phyloP scores from a whole-genome alignment of 2,329 filamentous ascomycete species.

The Nakataea oryzae region DNA sequence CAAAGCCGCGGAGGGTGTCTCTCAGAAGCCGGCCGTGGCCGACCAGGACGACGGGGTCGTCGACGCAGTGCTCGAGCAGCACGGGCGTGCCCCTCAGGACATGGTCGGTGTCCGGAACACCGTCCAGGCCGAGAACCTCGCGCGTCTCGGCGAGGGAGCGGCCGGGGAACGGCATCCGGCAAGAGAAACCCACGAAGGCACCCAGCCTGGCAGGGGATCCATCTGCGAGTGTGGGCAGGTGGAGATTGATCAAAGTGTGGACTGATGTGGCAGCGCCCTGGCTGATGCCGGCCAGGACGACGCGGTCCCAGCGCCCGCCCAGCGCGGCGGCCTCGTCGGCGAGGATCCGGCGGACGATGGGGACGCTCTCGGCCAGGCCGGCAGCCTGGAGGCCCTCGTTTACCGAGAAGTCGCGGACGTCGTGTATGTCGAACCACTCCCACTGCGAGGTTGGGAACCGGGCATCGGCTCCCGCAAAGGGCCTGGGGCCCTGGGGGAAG shows the following conservation, averaged over 20 bases:
- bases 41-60: constrained; percentile 29
- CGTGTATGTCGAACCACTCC: constrained; percentile 41
- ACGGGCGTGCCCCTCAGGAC: constrained; percentile 28
- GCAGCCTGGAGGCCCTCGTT: constrained; percentile 29
- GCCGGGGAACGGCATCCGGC: constrained; percentile 23
- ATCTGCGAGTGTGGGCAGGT: constrained; percentile 7
- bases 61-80: constrained; percentile 30
- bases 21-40: constrained; percentile 22
- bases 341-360: constrained; percentile 20
- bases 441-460: neutral
- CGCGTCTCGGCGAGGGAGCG: constrained; percentile 20
- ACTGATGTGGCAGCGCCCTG: constrained; percentile 30
- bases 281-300: constrained; percentile 35
- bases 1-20: constrained; percentile 23
- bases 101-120: constrained; percentile 12
- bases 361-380: constrained; percentile 27
- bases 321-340: constrained; percentile 18
- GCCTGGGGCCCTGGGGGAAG: constrained; percentile 28
- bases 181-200: constrained; percentile 26
- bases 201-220: constrained; percentile 4
- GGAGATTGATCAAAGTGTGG: constrained; percentile 21
- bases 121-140: constrained; percentile 16
- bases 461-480: neutral
- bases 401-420: constrained; percentile 24
- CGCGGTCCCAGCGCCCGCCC: constrained; percentile 18